These are phyloP conservation scores for Helianthus annuus DNA, from an alignment of 129 eudicot species.

Conservation along the genomic window DNA sequence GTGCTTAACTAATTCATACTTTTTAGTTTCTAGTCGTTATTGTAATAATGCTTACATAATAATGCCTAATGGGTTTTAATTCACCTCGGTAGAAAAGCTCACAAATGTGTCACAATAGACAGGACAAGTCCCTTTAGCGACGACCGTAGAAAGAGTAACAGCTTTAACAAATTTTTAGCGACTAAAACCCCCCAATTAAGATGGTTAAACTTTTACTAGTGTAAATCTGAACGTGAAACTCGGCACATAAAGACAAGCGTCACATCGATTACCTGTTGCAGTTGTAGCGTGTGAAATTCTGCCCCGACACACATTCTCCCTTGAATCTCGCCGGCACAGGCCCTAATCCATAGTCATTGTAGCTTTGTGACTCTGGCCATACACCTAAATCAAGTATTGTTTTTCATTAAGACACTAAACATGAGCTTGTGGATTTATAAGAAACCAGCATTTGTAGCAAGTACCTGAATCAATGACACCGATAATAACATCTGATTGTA, in stretches of 20 bases:
- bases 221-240: too few species aligned
- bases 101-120: too few species aligned
- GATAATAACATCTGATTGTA: constrained; percentile 47
- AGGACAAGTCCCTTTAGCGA: too few species aligned
- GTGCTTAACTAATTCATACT: too few species aligned
- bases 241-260: too few species aligned
- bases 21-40: too few species aligned
- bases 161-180: background rate
- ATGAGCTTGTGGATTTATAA: background rate
- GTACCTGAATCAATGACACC: constrained; percentile 71
- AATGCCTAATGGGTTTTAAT: too few species aligned
- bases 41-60: too few species aligned
- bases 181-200: background rate
- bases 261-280: constrained; percentile 53
- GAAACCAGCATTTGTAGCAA: background rate
- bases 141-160: too few species aligned
- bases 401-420: background rate
- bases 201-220: background rate
- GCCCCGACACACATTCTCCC: constrained; percentile 61
- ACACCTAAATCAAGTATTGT: constrained; percentile 38
- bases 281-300: constrained; percentile 49
- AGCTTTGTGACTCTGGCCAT: constrained; percentile 84
- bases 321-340: constrained; percentile 55
- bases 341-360: constrained; percentile 54
- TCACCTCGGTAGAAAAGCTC: too few species aligned